A percentile compares a stretch with the other conserved stretches of the same genome.
Conservation (phyloP, 2,329 filamentous ascomycete genomes). For the Daldinia sp. region DNA sequence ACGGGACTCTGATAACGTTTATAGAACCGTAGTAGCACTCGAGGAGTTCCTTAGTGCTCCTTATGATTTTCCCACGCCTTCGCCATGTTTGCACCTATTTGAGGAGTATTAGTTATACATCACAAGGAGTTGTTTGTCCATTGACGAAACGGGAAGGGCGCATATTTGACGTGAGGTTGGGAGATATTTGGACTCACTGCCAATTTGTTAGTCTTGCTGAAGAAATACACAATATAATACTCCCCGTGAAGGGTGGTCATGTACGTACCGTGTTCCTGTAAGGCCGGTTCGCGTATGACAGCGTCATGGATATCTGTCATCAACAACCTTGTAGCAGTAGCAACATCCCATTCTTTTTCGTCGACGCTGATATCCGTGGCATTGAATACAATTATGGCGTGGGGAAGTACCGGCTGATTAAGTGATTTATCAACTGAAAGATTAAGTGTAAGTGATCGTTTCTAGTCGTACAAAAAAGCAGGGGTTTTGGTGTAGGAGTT, state of each 20-base stretch:
- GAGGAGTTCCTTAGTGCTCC: constrained; percentile 60
- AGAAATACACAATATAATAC: background rate
- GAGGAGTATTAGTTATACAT: background rate
- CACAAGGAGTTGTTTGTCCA: background rate
- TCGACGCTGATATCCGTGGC: constrained; percentile 56
- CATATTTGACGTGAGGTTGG: background rate
- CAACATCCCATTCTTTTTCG: constrained; percentile 58
- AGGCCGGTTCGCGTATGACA: constrained; percentile 50
- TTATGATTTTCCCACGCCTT: constrained; percentile 56
- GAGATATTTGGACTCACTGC: constrained; percentile 23
- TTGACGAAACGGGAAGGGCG: background rate
- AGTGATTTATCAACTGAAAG: constrained; percentile 61
- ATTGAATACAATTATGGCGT: constrained; percentile 67
- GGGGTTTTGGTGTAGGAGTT: too few species aligned
- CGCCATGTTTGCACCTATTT: constrained; percentile 58
- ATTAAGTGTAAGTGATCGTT: background rate
- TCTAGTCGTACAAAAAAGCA: background rate
- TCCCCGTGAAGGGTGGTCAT: background rate
- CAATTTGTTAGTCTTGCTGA: constrained; percentile 10
- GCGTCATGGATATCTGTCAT: constrained; percentile 53
- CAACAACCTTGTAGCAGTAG: constrained; percentile 55
- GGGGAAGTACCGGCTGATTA: constrained; percentile 67
- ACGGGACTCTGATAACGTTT: constrained; percentile 62
- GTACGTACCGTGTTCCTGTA: constrained; percentile 50
- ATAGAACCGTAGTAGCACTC: constrained; percentile 64